Base-by-base conservation (phyloP, 2,329 filamentous ascomycete species). In the Aspergillus sp. region DNA sequence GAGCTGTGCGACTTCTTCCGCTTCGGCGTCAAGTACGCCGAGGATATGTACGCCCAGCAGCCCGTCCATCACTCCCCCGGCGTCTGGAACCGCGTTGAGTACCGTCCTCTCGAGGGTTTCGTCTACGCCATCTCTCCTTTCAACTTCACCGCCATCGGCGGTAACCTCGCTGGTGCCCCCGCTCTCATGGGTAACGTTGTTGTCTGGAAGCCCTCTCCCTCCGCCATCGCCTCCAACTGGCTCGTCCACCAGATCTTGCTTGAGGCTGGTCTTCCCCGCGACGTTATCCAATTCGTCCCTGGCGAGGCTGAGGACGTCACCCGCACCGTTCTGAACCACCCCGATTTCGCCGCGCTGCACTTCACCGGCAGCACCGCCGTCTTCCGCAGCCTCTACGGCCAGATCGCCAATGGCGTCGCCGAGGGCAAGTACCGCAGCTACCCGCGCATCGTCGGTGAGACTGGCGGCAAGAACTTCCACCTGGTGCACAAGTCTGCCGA, bases 121-220 rank as follows among this genome's bases (percentile, higher is more conserved):
- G 90, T 97, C 56, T 96, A 96, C 70, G 93, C 92, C 33, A 85
- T 96, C 63, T 90, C 87, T 54, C 92, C 92, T 41, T 97, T 96
- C 82, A 97, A 97, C 79, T 97, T 97, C 76, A 96, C 92, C 19
- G 92, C 92, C 57, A 95, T 97, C 63, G 91, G 86, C 10, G 93
- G 87, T 51, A 96, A 96, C 75, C 79, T 97, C 40, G 84, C 88
- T 14, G 87, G 84, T 45, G 87, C 89, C 1, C 91, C 93, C 13
- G 91, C 90, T 1, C 77, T 96, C 50, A 86, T 96, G 79, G 92
- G 92, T 53, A 97, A 97, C 72, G 93, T 96, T 1, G 90, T 96
- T 4, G 76, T 97, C 44, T 97, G 92, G 92, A 97, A 97, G 80
- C 92, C 92, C n/a, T 94, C 89, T 13, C 90, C 93, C 61, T 87